Conservation (phyloP, 345 rosid species). For the Geranium brycei region DNA sequence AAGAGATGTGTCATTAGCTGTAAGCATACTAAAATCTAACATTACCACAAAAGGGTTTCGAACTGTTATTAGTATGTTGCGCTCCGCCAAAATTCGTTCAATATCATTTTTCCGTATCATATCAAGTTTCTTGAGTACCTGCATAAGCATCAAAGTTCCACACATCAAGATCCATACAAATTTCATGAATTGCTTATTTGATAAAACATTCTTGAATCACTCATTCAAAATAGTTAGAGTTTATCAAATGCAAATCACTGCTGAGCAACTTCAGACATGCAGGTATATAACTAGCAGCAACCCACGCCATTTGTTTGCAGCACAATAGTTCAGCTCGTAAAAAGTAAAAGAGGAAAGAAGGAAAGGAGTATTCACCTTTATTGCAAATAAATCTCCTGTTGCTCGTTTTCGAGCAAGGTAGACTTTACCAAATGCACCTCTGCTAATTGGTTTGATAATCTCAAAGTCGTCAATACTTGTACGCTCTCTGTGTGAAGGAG, state of each 20-base stretch:
- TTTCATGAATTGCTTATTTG: not conserved
- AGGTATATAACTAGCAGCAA: no score
- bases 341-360: no score
- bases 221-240: no score
- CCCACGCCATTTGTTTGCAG: no score
- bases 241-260: no score
- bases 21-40: not conserved
- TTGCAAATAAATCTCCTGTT: constrained; percentile 80
- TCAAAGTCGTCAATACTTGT: constrained; percentile 76
- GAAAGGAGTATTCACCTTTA: constrained; percentile 36
- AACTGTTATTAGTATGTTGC: constrained; percentile 70
- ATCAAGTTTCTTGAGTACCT: constrained; percentile 73
- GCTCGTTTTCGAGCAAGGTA: constrained; percentile 75
- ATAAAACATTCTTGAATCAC: not conserved
- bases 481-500: constrained; percentile 44
- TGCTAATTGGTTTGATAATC: constrained; percentile 73
- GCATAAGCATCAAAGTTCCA: constrained; percentile 15
- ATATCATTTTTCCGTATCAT: constrained; percentile 72
- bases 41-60: constrained; percentile 82
- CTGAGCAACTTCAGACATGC: no score
- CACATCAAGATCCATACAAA: constrained; percentile 9
- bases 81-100: constrained; percentile 66
- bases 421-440: constrained; percentile 82
- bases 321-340: no score
- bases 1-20: not conserved